phyloP scores from a whole-genome alignment of 2,329 filamentous ascomycete species.

The Remersonia thermophila region DNA sequence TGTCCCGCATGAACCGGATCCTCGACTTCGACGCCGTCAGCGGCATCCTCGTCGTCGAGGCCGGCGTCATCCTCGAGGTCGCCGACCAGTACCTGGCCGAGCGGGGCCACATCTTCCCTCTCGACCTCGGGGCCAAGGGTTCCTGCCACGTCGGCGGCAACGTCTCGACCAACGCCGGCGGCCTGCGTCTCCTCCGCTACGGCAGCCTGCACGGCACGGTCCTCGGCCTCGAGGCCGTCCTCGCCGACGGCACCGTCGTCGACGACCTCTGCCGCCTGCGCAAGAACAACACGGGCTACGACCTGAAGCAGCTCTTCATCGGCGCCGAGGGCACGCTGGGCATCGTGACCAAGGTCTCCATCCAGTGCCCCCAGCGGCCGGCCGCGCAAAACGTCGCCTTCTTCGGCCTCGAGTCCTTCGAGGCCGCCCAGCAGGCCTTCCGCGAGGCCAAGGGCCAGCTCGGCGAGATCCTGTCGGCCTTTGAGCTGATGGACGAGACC shows the following conservation, averaged over 20 bases:
- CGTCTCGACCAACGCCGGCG: slow-evolving; percentile 89
- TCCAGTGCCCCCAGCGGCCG: slow-evolving; percentile 78
- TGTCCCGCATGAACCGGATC: slow-evolving; percentile 82
- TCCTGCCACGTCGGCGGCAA: slow-evolving; percentile 96
- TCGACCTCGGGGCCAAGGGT: slow-evolving; percentile 95
- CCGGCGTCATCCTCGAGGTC: slow-evolving; percentile 79
- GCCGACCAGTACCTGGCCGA: slow-evolving; percentile 79
- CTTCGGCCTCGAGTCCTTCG: slow-evolving; percentile 81
- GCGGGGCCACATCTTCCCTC: slow-evolving; percentile 77
- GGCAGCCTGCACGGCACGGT: slow-evolving; percentile 90
- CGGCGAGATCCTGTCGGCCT: slow-evolving; percentile 90
- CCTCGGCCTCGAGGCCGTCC: slow-evolving; percentile 81
- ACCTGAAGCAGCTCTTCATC: slow-evolving; percentile 93
- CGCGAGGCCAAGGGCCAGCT: slow-evolving; percentile 79
- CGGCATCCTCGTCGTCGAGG: slow-evolving; percentile 79
- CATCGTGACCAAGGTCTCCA: slow-evolving; percentile 80
- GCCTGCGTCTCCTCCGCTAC: slow-evolving; percentile 78
- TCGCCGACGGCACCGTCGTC: slow-evolving; percentile 85
- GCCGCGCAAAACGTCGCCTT: slow-evolving; percentile 90
- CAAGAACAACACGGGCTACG: slow-evolving; percentile 99
- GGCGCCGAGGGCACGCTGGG: slow-evolving; percentile 91
- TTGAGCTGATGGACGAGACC: slow-evolving; percentile 87
- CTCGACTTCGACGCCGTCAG: slow-evolving; percentile 87
- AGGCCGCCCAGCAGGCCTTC: slow-evolving; percentile 78
- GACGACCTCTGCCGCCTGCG: slow-evolving; percentile 78